Evolutionary conservation across 2,329 filamentous ascomycete species (phyloP).

Genomic region (Cladorrhinum sp.): DNA sequence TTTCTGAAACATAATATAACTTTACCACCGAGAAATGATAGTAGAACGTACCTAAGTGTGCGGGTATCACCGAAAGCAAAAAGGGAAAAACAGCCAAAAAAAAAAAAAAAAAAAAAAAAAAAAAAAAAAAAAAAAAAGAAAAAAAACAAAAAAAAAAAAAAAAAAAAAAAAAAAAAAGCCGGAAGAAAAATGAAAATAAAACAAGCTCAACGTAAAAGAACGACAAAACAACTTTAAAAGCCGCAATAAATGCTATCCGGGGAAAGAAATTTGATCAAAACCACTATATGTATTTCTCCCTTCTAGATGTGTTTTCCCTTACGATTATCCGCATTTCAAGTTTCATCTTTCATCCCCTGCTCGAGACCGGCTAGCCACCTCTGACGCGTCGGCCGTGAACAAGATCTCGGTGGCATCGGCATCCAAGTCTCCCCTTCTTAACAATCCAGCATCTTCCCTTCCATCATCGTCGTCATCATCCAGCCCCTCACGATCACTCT

Average conservation of each 20-base stretch:
- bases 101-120: background rate
- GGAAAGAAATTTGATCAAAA: background rate
- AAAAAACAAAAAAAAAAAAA: background rate
- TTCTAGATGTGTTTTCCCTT: background rate
- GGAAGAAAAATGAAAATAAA: too few species aligned
- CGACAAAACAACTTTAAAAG: background rate
- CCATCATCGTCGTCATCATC: slow-evolving; percentile 37
- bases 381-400: slow-evolving; percentile 20
- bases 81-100: slow-evolving; percentile 4
- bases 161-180: background rate
- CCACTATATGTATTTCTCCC: background rate
- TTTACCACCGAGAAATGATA: background rate
- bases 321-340: slow-evolving; percentile 11
- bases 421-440: slow-evolving; percentile 30
- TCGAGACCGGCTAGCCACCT: slow-evolving; percentile 10
- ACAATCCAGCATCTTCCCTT: slow-evolving; percentile 46
- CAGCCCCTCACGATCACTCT: slow-evolving; percentile 14
- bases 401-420: slow-evolving; percentile 9
- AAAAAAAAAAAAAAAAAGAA: background rate
- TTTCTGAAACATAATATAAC: background rate
- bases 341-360: background rate
- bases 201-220: too few species aligned
- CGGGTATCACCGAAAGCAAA: slow-evolving; percentile 17
- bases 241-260: background rate
- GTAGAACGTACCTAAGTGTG: slow-evolving; percentile 3